Evolutionary conservation across 257 asterid species (phyloP).

Genomic region (Salvia rosmarinus): DNA sequence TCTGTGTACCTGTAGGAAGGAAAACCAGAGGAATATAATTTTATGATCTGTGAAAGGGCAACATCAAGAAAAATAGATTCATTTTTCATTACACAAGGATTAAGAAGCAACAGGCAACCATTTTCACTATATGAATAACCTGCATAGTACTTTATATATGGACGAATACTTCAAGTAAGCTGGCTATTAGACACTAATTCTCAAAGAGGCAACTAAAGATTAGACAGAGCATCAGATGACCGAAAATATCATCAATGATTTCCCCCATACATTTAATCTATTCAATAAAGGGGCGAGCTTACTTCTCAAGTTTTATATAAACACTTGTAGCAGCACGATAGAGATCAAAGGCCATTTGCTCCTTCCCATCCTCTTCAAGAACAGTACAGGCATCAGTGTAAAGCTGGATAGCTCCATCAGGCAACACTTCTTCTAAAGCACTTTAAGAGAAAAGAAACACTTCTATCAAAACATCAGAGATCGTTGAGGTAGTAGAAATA

Average conservation of each 20-base stretch:
- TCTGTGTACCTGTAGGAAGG: constrained; percentile 69
- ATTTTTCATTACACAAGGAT: background rate
- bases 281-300: constrained; percentile 40
- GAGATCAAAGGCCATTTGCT: constrained; percentile 95
- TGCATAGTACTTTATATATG: background rate
- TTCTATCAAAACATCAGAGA: constrained; percentile 33
- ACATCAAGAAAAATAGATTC: background rate
- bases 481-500: constrained; percentile 16
- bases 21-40: constrained; percentile 27
- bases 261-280: background rate
- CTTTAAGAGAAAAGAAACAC: constrained; percentile 44
- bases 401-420: constrained; percentile 85
- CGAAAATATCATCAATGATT: constrained; percentile 17
- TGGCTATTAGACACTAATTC: constrained; percentile 18
- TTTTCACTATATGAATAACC: constrained; percentile 1
- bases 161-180: constrained; percentile 24
- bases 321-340: constrained; percentile 84
- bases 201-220: constrained; percentile 18
- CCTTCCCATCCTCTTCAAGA: constrained; percentile 98
- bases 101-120: constrained; percentile 19
- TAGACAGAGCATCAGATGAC: constrained; percentile 7
- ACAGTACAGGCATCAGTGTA: constrained; percentile 75
- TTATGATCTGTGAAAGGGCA: constrained; percentile 13
- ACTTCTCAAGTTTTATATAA: constrained; percentile 91
- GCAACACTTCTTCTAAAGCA: constrained; percentile 81